These are phyloP conservation scores for Antitrichia curtipendula DNA, from an alignment of 225 moss, liverwort and hornwort genomes.

Conservation along the genomic window DNA sequence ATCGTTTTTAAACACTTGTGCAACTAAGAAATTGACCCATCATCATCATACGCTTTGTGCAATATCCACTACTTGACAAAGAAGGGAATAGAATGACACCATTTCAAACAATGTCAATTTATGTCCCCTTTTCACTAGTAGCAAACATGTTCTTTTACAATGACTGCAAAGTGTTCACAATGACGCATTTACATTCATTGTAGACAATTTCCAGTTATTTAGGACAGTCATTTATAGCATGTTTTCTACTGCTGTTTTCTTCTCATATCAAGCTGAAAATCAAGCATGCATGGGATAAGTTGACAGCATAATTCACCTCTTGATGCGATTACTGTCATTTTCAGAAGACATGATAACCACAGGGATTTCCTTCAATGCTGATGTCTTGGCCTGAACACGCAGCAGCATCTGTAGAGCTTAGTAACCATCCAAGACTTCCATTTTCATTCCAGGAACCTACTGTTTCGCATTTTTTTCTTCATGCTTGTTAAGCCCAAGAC, in stretches of 20 bases:
- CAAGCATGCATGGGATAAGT: too few species aligned
- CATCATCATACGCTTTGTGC: not conserved
- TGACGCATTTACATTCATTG: not conserved
- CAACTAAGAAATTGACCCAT: not conserved
- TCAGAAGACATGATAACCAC: conserved; percentile 79
- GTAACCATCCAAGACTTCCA: not conserved
- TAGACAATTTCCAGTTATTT: not conserved
- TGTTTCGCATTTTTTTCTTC: not conserved
- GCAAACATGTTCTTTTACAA: not conserved
- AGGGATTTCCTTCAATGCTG: conserved; percentile 48
- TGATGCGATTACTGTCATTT: conserved; percentile 44
- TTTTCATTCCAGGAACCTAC: not conserved
- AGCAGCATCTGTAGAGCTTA: not conserved
- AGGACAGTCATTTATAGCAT: too few species aligned
- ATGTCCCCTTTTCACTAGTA: not conserved
- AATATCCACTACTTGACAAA: not conserved
- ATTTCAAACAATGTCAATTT: not conserved
- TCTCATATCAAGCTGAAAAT: not conserved
- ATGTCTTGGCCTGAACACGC: conserved; percentile 26
- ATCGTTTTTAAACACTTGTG: not conserved
- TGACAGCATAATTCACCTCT: conserved; percentile 7
- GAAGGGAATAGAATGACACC: not conserved
- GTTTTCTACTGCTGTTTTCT: not conserved
- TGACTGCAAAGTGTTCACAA: not conserved
- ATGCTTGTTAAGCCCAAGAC: not conserved